Base-by-base conservation (phyloP, 441 rosid species). In the Populus hybrid region DNA sequence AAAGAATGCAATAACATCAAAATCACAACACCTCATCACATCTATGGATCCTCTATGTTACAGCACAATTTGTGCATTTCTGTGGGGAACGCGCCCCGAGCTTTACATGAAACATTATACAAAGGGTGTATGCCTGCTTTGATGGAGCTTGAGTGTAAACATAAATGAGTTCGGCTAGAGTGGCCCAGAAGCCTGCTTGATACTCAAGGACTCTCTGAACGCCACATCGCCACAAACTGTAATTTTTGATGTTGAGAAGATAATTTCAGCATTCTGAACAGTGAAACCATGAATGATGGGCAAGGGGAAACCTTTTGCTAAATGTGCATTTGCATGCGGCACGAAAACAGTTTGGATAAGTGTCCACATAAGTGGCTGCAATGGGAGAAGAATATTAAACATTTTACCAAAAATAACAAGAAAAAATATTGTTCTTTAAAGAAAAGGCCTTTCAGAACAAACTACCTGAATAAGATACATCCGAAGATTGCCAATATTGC, bases 221-320 rank as follows among this genome's bases (percentile, higher is more conserved):
- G 86, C 83, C 7, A 93, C 84, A 24, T 94, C 88, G 5, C 97
- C 84, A 76, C 97, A 94, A 38, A 93, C 81, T 7, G 90, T 83
- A 80, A 93, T 85, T 73, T 76, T 86, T 7, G 98, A 89, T 71
- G 59, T 73, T 36, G 95, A 85, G 80, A 77, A 83, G 74, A 84
- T 79, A 35, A 83, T 88, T 75, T 90, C 92, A 9, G 93, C 90
- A 73, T 89, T 81, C 80, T 87, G 63, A 81, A 93, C 90, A 6
- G 97, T 87, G 87, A 94, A 94, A 74, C 95, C 95, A 23, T 84
- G 95, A 81, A 94, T 85, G 86, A 91, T 91, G n/a, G 98, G 99
- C 80, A 94, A 82, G 12, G 99, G 95, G 75, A 92, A 92, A 45
- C 99, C 97, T 63, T 85, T 88, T 72, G 82, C 88, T 1, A 93